Conservation (phyloP, 306 rosid genomes). For the Hippophae gyantsensis region DNA sequence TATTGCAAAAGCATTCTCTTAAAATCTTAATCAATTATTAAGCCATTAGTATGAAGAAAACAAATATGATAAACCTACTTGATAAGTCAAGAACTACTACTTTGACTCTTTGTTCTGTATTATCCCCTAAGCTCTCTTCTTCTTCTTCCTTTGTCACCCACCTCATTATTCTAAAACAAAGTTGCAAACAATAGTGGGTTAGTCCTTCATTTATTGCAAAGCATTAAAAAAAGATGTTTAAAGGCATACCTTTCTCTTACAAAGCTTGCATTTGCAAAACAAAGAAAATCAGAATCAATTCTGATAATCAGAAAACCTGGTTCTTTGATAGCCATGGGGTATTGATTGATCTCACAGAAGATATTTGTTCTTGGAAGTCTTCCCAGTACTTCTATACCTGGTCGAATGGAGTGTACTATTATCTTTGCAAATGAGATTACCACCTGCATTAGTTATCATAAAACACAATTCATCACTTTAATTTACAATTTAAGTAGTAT, state of each 20-base stretch:
- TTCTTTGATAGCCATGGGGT: conserved; percentile 63
- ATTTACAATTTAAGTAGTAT: neutral
- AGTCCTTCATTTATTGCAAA: too few species aligned
- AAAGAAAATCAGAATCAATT: conserved; percentile 59
- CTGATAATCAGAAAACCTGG: conserved; percentile 57
- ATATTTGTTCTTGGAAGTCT: conserved; percentile 66
- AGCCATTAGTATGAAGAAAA: too few species aligned
- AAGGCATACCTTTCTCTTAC: conserved; percentile 54
- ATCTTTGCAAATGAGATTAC: conserved; percentile 70
- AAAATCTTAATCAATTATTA: too few species aligned
- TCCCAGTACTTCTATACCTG: conserved; percentile 60
- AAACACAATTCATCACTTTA: neutral
- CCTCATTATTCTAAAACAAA: conserved; percentile 40
- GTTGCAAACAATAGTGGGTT: neutral
- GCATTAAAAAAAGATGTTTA: neutral
- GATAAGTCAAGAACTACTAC: conserved; percentile 66
- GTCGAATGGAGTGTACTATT: conserved; percentile 57
- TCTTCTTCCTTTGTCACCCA: conserved; percentile 38
- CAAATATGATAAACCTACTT: conserved; percentile 36
- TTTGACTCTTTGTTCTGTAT: conserved; percentile 28
- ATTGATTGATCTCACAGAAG: conserved; percentile 56
- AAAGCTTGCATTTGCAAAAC: conserved; percentile 79
- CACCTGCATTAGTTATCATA: conserved; percentile 38
- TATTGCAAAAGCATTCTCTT: too few species aligned
- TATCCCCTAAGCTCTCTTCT: conserved; percentile 24